These are phyloP conservation scores for Adansonia gregorii DNA, from an alignment of 441 rosid species.

Conservation along the genomic window DNA sequence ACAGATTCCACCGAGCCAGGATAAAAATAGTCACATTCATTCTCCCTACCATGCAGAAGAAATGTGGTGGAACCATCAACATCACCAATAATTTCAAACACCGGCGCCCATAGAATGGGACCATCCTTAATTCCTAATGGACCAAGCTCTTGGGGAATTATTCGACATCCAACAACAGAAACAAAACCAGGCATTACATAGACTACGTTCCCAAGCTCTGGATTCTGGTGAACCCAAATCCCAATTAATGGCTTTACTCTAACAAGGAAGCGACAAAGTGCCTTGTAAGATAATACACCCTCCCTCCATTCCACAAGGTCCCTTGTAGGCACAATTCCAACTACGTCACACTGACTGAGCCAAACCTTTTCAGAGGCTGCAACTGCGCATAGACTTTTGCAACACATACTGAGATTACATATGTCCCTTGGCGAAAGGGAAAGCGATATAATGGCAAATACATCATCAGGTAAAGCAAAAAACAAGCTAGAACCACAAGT, in stretches of 20 bases:
- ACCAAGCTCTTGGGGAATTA: conserved; percentile 85
- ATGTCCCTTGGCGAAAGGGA: conserved; percentile 62
- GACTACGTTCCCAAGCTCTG: conserved; percentile 86
- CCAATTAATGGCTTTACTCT: conserved; percentile 70
- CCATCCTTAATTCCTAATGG: conserved; percentile 78
- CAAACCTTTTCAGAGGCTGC: conserved; percentile 67
- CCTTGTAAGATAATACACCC: conserved; percentile 62
- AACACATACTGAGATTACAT: conserved; percentile 63
- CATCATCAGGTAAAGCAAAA: conserved; percentile 72
- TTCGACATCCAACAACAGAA: conserved; percentile 73
- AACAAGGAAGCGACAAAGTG: conserved; percentile 66
- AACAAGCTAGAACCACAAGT: conserved; percentile 56
- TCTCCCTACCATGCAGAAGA: conserved; percentile 76
- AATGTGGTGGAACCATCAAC: conserved; percentile 59
- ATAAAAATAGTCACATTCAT: conserved; percentile 51
- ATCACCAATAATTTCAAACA: conserved; percentile 69
- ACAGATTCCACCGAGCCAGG: conserved; percentile 63
- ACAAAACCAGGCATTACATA: conserved; percentile 83
- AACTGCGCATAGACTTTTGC: conserved; percentile 51
- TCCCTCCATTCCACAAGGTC: conserved; percentile 75
- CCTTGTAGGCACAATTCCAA: conserved; percentile 52
- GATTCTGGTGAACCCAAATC: conserved; percentile 88
- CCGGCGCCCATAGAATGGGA: conserved; percentile 74
- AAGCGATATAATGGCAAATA: conserved; percentile 58
- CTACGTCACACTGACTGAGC: conserved; percentile 68